Base-by-base conservation (phyloP, 768 basidiomycete species). In the Psilocybe azurescens region DNA sequence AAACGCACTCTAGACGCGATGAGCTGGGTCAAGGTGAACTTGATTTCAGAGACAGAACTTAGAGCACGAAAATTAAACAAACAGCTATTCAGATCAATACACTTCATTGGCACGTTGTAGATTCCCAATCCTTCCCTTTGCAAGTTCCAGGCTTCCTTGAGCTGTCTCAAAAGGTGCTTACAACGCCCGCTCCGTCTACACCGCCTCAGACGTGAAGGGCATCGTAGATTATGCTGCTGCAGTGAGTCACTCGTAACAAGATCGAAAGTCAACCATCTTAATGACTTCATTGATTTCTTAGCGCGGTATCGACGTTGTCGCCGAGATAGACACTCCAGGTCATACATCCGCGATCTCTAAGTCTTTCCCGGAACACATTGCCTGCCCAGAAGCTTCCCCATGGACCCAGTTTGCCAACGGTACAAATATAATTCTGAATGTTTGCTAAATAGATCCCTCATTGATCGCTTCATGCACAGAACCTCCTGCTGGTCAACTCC, bases 21-120 rank as follows among this genome's bases (percentile, higher is more conserved):
- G 89, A 86, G 86, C 69, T 86, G 85, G 83, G 86, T 87, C 65
- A 94, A 91, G 75, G 85, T 83, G 65, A 46, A 70, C 55, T 30
- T 47, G 39, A 51, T 18, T 18, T 24, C 1, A 18, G 30, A 7
- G 36, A 5, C 24, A 30, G 6, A 44, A 8, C 7, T 8, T 20
- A 48, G 41, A 44, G 41, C 11, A 28, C 14, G 18, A n/a, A 30
- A 30, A 30, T 7, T 20, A 30, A 51, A 57, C 9, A 52, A n/a
- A 14, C 16, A 13, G 8, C 47, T 32, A 10, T 29, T 6, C 55
- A 88, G 86, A 83, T 92, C 53, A 93, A 88, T 73, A 86, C 84
- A 1, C 84, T 95, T 67, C 91, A 95, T 65, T 95, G 93, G 93
- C 94, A 95, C 69, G 79, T 93, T 59, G 86, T 87, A 38, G 94